A percentile compares a stretch with the other conserved stretches of the same genome.
Conservation (phyloP, 768 basidiomycete species). For the Lentinula aciculospora region DNA sequence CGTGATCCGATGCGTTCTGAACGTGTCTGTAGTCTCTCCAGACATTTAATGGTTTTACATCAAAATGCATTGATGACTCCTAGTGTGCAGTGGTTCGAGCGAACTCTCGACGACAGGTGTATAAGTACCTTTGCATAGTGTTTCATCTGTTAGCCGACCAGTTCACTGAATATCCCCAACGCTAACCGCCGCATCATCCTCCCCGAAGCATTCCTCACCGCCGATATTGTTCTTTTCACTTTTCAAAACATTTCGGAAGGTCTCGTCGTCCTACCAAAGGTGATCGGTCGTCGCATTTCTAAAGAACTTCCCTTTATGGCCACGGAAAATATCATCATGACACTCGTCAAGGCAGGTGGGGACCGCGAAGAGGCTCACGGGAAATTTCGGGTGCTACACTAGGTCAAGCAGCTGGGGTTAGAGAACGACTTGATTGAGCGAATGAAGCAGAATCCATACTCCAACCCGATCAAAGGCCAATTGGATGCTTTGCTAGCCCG, state of each 20-base stretch:
- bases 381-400: slow-evolving; percentile 86
- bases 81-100: slow-evolving; percentile 97
- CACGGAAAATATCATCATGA: slow-evolving; percentile 99
- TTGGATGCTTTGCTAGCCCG: slow-evolving; percentile 76
- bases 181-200: slow-evolving; percentile 96
- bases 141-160: no score
- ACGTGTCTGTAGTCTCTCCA: slow-evolving; percentile 91
- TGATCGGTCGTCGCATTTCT: slow-evolving; percentile 85
- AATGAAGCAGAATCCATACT: slow-evolving; percentile 77
- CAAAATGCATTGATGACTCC: slow-evolving; percentile 96
- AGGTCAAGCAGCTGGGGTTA: slow-evolving; percentile 91
- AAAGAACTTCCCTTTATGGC: slow-evolving; percentile 99
- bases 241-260: slow-evolving; percentile 97
- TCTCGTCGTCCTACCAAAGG: slow-evolving; percentile 97
- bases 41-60: slow-evolving; percentile 93
- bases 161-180: slow-evolving; percentile 31
- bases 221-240: slow-evolving; percentile 93
- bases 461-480: slow-evolving; percentile 78
- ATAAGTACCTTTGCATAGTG: background rate
- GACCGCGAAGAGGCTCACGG: slow-evolving; percentile 97
- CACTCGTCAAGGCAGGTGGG: slow-evolving; percentile 89
- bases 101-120: slow-evolving; percentile 93
- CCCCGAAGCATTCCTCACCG: slow-evolving; percentile 95
- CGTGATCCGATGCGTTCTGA: slow-evolving; percentile 99
- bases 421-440: slow-evolving; percentile 96